A percentile compares a stretch with the other conserved stretches of the same genome.
phyloP scores from a whole-genome alignment of 2,329 filamentous ascomycete genomes.

The Curvularia sp. region DNA sequence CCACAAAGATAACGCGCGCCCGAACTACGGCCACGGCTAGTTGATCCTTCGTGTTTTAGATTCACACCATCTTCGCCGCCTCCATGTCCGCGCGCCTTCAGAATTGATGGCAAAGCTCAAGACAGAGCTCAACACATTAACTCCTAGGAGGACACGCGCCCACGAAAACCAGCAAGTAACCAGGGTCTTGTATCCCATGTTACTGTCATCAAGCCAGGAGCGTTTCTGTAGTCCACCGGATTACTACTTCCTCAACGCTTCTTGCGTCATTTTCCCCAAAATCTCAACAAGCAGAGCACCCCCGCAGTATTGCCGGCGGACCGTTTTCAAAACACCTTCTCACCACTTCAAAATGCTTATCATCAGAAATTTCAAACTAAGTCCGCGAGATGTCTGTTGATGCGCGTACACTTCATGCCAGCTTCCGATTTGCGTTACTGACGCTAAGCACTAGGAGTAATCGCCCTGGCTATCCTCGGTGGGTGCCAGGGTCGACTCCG shows the following conservation, averaged over 20 bases:
- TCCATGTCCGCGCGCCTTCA: background rate
- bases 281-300: background rate
- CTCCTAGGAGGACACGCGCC: background rate
- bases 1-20: background rate
- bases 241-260: background rate
- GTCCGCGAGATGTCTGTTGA: constrained; percentile 5
- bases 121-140: background rate
- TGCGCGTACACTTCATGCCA: constrained; percentile 7
- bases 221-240: no score
- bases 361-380: background rate
- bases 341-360: background rate
- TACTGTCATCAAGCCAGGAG: background rate
- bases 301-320: background rate
- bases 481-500: constrained; percentile 8
- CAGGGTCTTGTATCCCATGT: background rate
- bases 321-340: background rate
- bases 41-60: background rate
- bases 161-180: background rate
- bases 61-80: background rate
- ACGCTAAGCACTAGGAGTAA: constrained; percentile 10
- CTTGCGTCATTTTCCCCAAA: background rate
- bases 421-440: constrained; percentile 7
- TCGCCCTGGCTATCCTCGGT: constrained; percentile 5
- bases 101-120: background rate
- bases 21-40: background rate